Evolutionary conservation across 2,329 filamentous ascomycete species (phyloP).

Genomic region (Paracamarosporium sp.): DNA sequence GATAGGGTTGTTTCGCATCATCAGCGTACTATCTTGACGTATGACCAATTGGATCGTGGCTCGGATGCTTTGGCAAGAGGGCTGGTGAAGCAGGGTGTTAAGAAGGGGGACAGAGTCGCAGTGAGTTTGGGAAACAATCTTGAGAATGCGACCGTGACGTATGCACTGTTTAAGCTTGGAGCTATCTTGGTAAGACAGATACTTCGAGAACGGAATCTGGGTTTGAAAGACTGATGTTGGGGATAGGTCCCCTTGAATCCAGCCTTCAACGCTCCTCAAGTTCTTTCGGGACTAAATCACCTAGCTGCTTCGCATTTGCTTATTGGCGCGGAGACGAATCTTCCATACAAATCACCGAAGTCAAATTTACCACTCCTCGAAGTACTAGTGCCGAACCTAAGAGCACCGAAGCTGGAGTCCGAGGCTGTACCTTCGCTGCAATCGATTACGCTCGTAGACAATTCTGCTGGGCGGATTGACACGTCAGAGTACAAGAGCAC

Average conservation of each 20-base stretch:
- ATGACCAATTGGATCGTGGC: conserved; percentile 73
- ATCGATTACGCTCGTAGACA: conserved; percentile 79
- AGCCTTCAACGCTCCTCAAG: conserved; percentile 80
- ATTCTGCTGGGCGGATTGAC: conserved; percentile 66
- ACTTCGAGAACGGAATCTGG: background rate
- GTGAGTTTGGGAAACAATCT: conserved; percentile 85
- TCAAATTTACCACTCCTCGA: conserved; percentile 66
- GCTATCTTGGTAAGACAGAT: conserved; percentile 71
- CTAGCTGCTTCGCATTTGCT: conserved; percentile 77
- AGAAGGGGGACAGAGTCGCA: conserved; percentile 83
- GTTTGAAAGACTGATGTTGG: background rate
- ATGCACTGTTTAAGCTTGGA: conserved; percentile 93
- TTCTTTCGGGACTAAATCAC: conserved; percentile 78
- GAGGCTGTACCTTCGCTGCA: conserved; percentile 71
- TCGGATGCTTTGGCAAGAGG: conserved; percentile 80
- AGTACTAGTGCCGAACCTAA: conserved; percentile 59
- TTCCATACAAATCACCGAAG: conserved; percentile 69
- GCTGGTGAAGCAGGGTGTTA: conserved; percentile 72
- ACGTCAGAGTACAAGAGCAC: conserved; percentile 38
- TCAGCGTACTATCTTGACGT: conserved; percentile 73
- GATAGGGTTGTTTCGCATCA: conserved; percentile 63
- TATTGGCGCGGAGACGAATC: conserved; percentile 85
- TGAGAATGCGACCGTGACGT: conserved; percentile 82
- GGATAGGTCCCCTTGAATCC: conserved; percentile 84
- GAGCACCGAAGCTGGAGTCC: conserved; percentile 56